Evolutionary conservation across 2,329 filamentous ascomycete genomes (phyloP).

Genomic region (Dryadomyces quercus-mongolicae): DNA sequence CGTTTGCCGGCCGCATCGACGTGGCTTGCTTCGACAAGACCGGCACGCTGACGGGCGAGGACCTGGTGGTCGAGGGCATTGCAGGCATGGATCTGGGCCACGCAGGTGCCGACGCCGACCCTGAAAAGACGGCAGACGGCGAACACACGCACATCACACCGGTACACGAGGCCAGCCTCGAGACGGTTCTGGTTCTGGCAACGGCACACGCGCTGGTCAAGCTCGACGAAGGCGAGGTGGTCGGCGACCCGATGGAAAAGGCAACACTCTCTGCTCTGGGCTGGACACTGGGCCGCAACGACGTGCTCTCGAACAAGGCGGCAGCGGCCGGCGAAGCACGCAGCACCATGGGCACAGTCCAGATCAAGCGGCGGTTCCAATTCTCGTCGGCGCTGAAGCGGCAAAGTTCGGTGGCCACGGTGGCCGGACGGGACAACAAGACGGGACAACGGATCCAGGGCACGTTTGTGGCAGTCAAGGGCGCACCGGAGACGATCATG

Average conservation of each 20-base stretch:
- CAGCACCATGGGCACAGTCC: constrained; percentile 60
- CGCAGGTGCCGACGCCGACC: constrained; percentile 28
- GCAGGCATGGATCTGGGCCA: constrained; percentile 72
- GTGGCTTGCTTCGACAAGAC: constrained; percentile 98
- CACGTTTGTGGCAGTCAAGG: constrained; percentile 92
- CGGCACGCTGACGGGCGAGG: constrained; percentile 89
- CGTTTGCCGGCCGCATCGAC: constrained; percentile 88
- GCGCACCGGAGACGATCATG: constrained; percentile 91
- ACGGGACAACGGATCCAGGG: constrained; percentile 66
- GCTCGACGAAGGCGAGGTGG: constrained; percentile 90
- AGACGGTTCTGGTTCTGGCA: constrained; percentile 86
- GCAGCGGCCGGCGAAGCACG: constrained; percentile 30
- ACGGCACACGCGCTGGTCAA: constrained; percentile 93
- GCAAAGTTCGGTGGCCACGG: constrained; percentile 84
- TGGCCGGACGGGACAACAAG: constrained; percentile 58
- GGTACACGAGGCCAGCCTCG: constrained; percentile 57
- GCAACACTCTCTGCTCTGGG: constrained; percentile 81
- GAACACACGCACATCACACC: constrained; percentile 69
- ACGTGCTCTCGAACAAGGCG: constrained; percentile 62
- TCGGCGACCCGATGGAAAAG: constrained; percentile 98
- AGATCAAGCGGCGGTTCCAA: constrained; percentile 94
- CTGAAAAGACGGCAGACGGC: constrained; percentile 57
- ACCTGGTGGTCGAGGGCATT: constrained; percentile 93
- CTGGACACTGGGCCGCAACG: constrained; percentile 85
- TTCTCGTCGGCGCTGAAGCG: constrained; percentile 95